Conservation (phyloP, 306 rosid species). For the Vachellia pachyceras region DNA sequence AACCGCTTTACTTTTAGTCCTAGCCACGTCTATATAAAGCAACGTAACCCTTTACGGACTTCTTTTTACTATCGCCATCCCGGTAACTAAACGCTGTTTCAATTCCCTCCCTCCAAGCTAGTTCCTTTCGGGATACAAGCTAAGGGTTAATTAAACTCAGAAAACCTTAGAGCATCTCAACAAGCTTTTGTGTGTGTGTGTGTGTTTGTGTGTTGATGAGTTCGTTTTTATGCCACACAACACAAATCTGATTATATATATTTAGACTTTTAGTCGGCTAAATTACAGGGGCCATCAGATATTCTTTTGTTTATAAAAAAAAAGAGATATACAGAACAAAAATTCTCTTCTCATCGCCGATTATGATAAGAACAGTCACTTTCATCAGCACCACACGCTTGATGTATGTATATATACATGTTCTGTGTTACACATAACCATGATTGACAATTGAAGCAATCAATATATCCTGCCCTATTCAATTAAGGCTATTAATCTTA, state of each 20-base stretch:
- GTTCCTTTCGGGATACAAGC: too few relatives aligned
- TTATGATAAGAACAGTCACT: conserved; percentile 17
- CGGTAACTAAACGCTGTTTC: neutral
- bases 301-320: conserved; percentile 2
- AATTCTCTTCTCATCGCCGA: conserved; percentile 18
- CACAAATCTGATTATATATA: too few relatives aligned
- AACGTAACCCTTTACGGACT: conserved; percentile 2
- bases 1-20: neutral
- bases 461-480: neutral
- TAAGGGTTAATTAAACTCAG: neutral
- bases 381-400: conserved; percentile 21
- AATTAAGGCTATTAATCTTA: conserved; percentile 3
- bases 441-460: conserved; percentile 7
- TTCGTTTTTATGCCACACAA: conserved; percentile 32
- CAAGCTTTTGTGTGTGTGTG: neutral
- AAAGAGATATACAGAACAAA: too few relatives aligned
- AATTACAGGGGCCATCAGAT: conserved; percentile 27
- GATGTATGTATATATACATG: neutral
- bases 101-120: neutral
- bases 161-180: neutral
- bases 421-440: neutral
- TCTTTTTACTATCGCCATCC: neutral
- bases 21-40: neutral
- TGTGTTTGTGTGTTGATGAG: neutral
- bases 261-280: conserved; percentile 13